Evolutionary conservation across 768 basidiomycete species (phyloP).

Genomic region (Boletus fagicola): DNA sequence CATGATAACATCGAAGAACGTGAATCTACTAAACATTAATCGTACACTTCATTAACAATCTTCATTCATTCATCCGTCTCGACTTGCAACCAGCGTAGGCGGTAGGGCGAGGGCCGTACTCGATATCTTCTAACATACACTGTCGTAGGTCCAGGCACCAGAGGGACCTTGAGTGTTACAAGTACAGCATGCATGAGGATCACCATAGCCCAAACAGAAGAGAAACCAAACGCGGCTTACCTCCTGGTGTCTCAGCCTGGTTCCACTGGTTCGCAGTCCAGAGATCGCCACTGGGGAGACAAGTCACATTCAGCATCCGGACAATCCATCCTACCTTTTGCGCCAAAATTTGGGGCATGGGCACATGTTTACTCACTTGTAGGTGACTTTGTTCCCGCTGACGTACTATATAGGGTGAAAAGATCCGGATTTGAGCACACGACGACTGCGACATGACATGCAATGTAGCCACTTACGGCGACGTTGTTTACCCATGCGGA

Average conservation of each 20-base stretch:
- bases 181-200: neutral
- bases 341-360: too few species aligned
- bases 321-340: too few species aligned
- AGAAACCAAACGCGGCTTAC: conserved; percentile 7
- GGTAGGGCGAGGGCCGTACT: neutral
- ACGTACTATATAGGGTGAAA: neutral
- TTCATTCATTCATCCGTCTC: neutral
- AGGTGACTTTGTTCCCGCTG: conserved; percentile 42
- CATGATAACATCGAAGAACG: too few species aligned
- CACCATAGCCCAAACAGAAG: neutral
- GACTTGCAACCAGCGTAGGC: neutral
- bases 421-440: neutral
- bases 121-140: conserved; percentile 38
- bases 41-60: neutral
- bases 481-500: conserved; percentile 41
- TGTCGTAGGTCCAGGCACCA: conserved; percentile 58
- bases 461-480: conserved; percentile 33
- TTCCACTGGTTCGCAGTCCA: conserved; percentile 53
- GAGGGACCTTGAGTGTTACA: conserved; percentile 38
- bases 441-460: neutral
- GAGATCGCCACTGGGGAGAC: conserved; percentile 39
- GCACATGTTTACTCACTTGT: conserved; percentile 30
- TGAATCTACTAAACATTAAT: neutral
- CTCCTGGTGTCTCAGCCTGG: conserved; percentile 36
- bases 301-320: neutral